Evolutionary conservation across 1,284 basidiomycete species (phyloP), one percentile per base, ranked within the genome.

Genomic region (Ustilago nuda): DNA sequence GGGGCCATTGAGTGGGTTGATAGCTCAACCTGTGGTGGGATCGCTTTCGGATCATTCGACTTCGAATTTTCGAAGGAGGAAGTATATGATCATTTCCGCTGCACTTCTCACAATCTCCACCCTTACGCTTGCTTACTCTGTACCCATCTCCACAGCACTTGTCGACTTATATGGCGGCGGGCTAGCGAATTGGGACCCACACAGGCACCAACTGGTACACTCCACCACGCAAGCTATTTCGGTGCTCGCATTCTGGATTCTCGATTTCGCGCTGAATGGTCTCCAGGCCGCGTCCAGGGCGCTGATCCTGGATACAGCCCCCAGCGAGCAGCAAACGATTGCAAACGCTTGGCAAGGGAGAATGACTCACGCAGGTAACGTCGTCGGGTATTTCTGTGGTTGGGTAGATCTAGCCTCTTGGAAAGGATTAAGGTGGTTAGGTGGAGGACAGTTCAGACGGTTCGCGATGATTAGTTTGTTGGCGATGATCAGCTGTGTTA

Each of bases 271-370:
- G 8, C 89, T 99, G 69, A 99, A 99, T 85, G 89, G 86, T 15
- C 88, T 98, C 51, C 95, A 98, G 89, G 95, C 94, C 0, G 94
- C 94, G 3, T 88, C 96, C 23, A 89, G 95, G 39, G 97, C 97
- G 83, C 90, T 99, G 27, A 89, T 98, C 13, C 89, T 99, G 66
- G 96, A 99, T 85, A 88, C 95, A 52, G 91, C 94, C 0, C 94
- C 94, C 4, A 89, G 92, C 4, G 90, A 92, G 72, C 95, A 98
- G 86, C 90, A 98, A 39, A 94, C 92, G 74, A 89, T 91, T 15
- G 95, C 93, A 7, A 99, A 98, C 87, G 96, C 96, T n/a, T 99
- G 96, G 95, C 94, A 98, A 80, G 94, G 95, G 17, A 89, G 94
- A 17, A 83, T 84, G 82, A 79, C 79, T 23, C 80, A 82, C 30